Conservation (phyloP, 768 basidiomycete species). For the Lactarius evosmus region DNA sequence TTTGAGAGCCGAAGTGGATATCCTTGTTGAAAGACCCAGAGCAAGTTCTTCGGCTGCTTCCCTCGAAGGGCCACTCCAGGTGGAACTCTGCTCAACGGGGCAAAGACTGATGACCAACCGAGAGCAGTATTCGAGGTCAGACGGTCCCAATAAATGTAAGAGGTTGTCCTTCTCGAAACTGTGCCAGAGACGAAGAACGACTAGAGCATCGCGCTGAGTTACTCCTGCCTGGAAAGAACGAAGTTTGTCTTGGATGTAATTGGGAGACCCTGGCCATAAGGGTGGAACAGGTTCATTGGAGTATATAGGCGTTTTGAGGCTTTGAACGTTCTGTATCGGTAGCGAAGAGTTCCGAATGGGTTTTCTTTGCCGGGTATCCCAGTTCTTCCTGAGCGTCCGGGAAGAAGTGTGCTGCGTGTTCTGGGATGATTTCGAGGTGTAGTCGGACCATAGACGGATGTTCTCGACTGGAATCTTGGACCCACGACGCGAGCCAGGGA, state of each 20-base stretch:
- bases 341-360: background rate
- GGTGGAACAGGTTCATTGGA: constrained; percentile 1
- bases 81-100: constrained; percentile 24
- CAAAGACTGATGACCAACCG: constrained; percentile 35
- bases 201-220: constrained; percentile 35
- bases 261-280: constrained; percentile 9
- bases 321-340: background rate
- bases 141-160: constrained; percentile 44
- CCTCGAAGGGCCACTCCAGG: constrained; percentile 10
- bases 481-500: background rate
- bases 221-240: constrained; percentile 35
- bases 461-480: background rate
- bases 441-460: background rate
- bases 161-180: constrained; percentile 44
- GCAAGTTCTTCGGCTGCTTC: constrained; percentile 34
- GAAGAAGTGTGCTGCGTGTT: background rate
- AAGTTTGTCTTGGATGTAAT: constrained; percentile 37
- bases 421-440: background rate
- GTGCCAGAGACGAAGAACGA: constrained; percentile 40
- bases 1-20: constrained; percentile 47
- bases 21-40: constrained; percentile 41
- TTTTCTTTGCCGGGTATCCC: background rate
- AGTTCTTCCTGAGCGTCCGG: background rate
- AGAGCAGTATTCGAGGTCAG: constrained; percentile 43
- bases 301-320: background rate